Conservation (phyloP, 371 early-diverging fungal genomes). For the Conidiobolus coronatus region DNA sequence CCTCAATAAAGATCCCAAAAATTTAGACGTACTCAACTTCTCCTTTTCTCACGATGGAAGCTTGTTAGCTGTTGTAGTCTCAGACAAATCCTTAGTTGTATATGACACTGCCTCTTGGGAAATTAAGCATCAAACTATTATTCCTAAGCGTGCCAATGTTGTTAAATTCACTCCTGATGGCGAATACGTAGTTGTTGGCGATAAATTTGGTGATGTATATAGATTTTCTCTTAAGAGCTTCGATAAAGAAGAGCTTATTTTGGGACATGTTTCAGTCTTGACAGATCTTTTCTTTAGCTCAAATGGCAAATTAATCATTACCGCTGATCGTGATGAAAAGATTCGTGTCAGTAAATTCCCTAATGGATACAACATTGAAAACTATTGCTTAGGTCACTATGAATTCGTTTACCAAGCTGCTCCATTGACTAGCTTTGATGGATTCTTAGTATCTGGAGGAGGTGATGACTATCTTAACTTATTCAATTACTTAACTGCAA, state of each 20-base stretch:
- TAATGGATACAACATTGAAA: constrained; percentile 63
- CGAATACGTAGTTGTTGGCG: constrained; percentile 46
- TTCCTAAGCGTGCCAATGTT: constrained; percentile 36
- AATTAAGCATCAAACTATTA: too few species aligned
- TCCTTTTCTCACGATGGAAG: too few species aligned
- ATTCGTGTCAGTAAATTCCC: constrained; percentile 77
- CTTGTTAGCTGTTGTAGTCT: too few species aligned
- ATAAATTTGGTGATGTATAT: constrained; percentile 91
- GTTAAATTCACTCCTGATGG: constrained; percentile 31
- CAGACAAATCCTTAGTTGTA: too few species aligned
- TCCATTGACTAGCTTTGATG: neutral
- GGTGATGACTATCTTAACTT: constrained; percentile 63
- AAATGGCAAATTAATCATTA: constrained; percentile 43
- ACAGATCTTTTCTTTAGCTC: neutral
- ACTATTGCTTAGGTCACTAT: constrained; percentile 78
- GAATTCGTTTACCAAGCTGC: constrained; percentile 21
- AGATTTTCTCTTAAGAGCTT: constrained; percentile 14
- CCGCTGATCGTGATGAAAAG: constrained; percentile 92
- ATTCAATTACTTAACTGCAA: constrained; percentile 30
- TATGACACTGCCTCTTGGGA: too few species aligned
- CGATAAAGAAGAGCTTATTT: neutral
- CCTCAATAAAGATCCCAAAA: too few species aligned
- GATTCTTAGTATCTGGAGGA: constrained; percentile 47
- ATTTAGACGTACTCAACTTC: too few species aligned
- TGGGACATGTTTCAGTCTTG: constrained; percentile 15